Evolutionary conservation across 768 basidiomycete species (phyloP).

Genomic region (Suillus bovinus): DNA sequence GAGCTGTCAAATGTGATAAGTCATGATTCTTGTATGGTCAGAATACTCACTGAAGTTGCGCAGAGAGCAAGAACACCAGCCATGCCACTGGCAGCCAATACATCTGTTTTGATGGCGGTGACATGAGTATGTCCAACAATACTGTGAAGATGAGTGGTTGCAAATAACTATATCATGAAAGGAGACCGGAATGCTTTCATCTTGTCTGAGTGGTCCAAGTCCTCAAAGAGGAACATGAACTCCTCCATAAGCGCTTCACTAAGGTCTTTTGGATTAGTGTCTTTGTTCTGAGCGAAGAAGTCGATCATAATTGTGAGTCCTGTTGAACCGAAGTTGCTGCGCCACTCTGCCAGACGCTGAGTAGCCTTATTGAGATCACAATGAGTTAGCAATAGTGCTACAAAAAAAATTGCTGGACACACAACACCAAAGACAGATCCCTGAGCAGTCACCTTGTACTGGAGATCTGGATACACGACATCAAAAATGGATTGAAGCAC

Average conservation of each 20-base stretch:
- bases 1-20: neutral
- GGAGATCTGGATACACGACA: neutral
- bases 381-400: neutral
- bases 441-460: neutral
- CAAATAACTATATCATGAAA: neutral
- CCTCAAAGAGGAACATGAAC: neutral
- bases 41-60: neutral
- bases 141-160: neutral
- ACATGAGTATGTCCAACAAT: neutral
- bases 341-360: neutral
- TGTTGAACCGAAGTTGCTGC: neutral
- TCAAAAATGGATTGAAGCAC: neutral
- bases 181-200: neutral
- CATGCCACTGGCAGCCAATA: neutral
- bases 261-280: neutral
- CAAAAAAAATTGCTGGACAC: neutral
- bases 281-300: neutral
- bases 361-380: neutral
- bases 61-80: neutral
- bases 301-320: neutral
- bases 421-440: neutral
- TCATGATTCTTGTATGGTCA: neutral
- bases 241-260: neutral
- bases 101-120: neutral
- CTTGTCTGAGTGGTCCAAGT: neutral